These are phyloP conservation scores for Mycena albidolilacea DNA, from an alignment of 768 basidiomycete species.

Conservation along the genomic window DNA sequence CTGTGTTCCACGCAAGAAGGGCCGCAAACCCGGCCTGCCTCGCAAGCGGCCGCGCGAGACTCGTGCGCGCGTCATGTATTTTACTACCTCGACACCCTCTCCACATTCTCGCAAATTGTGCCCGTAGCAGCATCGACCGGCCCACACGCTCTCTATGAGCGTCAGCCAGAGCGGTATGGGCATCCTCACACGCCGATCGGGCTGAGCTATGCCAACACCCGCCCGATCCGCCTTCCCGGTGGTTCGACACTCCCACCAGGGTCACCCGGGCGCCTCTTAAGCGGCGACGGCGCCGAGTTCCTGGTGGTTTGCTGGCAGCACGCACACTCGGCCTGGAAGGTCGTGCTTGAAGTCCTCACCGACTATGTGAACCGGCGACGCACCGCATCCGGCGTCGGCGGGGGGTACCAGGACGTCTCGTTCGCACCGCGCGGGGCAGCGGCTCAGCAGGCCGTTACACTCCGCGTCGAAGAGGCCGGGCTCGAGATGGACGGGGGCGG, in stretches of 20 bases:
- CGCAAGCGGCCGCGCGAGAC: constrained; percentile 61
- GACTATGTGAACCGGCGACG: constrained; percentile 79
- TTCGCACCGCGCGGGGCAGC: constrained; percentile 62
- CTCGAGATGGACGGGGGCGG: constrained; percentile 76
- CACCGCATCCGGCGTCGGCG: constrained; percentile 56
- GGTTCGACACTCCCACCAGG: constrained; percentile 78
- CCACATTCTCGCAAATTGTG: constrained; percentile 83
- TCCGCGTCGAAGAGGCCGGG: constrained; percentile 78
- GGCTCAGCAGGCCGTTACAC: constrained; percentile 52
- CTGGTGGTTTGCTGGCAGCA: constrained; percentile 87
- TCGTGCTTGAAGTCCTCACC: constrained; percentile 85
- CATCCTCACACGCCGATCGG: constrained; percentile 63
- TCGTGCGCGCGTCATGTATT: constrained; percentile 80
- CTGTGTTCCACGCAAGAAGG: constrained; percentile 61
- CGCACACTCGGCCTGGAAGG: constrained; percentile 88
- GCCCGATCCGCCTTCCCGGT: constrained; percentile 81
- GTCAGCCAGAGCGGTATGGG: constrained; percentile 72
- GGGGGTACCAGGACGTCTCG: constrained; percentile 66
- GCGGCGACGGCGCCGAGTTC: constrained; percentile 77
- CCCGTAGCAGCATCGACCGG: constrained; percentile 74
- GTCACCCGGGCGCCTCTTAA: constrained; percentile 79
- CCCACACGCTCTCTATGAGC: constrained; percentile 80
- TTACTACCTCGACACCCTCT: constrained; percentile 79
- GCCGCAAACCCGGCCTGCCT: constrained; percentile 32
- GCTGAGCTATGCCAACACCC: constrained; percentile 74